Conservation (phyloP, 2,329 filamentous ascomycete species). For the Fusarium denticulatum region DNA sequence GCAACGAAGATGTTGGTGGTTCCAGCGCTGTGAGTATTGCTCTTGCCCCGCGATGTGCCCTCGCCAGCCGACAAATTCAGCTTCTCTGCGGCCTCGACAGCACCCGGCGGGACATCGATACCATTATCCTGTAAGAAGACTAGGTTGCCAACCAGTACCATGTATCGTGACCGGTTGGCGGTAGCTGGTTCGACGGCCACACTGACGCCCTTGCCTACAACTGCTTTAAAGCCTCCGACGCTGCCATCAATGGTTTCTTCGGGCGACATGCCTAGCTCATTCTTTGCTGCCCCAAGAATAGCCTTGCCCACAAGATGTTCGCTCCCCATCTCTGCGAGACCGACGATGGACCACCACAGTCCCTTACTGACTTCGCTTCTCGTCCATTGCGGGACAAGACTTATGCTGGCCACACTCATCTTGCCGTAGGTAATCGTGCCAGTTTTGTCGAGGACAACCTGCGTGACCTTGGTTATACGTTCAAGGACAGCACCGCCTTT, state of each 20-base stretch:
- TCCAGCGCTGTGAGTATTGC: conserved; percentile 62
- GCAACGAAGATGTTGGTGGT: conserved; percentile 95
- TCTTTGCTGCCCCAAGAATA: conserved; percentile 78
- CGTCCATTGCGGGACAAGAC: conserved; percentile 66
- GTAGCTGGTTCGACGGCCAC: conserved; percentile 82
- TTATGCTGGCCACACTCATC: conserved; percentile 85
- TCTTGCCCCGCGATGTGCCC: conserved; percentile 3
- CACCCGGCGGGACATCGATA: conserved; percentile 71
- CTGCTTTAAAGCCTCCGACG: conserved; percentile 84
- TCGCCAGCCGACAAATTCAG: conserved; percentile 56
- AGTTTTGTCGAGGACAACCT: conserved; percentile 94
- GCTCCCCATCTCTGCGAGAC: conserved; percentile 91
- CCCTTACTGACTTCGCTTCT: conserved; percentile 67
- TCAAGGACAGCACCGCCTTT: conserved; percentile 95
- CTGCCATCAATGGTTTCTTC: conserved; percentile 86
- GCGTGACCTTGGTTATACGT: conserved; percentile 86
- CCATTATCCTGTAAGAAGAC: conserved; percentile 77
- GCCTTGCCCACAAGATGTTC: conserved; percentile 97
- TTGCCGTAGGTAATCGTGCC: conserved; percentile 94
- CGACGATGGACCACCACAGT: conserved; percentile 94
- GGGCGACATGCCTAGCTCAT: conserved; percentile 73
- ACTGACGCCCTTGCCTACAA: conserved; percentile 85
- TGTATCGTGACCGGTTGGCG: conserved; percentile 75
- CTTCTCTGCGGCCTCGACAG: conserved; percentile 70
- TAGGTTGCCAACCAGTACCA: conserved; percentile 83